phyloP scores from a whole-genome alignment of 805 yeast species.

The Starmera pachycereana region DNA sequence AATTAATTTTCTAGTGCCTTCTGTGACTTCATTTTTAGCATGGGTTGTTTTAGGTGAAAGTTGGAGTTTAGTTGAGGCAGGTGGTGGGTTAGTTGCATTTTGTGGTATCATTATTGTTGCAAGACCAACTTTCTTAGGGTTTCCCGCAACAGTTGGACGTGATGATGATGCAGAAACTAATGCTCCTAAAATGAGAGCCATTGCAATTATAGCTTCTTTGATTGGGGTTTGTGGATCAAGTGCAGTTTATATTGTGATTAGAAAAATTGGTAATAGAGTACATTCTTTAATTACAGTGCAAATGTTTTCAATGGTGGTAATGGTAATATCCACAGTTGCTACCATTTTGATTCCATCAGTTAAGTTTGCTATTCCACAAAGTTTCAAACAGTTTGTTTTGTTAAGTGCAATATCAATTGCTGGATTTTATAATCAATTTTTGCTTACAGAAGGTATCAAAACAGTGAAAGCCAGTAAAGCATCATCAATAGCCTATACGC shows the following conservation, averaged over 20 bases:
- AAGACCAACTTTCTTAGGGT: slow-evolving; percentile 63
- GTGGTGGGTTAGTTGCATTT: slow-evolving; percentile 59
- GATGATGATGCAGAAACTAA: slow-evolving; percentile 36
- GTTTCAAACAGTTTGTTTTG: slow-evolving; percentile 54
- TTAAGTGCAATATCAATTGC: slow-evolving; percentile 54
- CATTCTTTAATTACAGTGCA: slow-evolving; percentile 77
- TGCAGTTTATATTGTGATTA: slow-evolving; percentile 54
- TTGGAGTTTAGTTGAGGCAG: slow-evolving; percentile 55
- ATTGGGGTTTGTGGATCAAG: slow-evolving; percentile 64
- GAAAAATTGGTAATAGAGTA: slow-evolving; percentile 67
- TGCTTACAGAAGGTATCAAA: slow-evolving; percentile 75
- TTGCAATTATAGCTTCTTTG: slow-evolving; percentile 55
- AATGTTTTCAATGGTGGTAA: slow-evolving; percentile 56
- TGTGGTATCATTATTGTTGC: slow-evolving; percentile 74
- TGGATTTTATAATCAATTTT: slow-evolving; percentile 77
- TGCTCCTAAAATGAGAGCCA: slow-evolving; percentile 40
- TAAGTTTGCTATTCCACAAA: slow-evolving; percentile 49
- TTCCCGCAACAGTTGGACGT: slow-evolving; percentile 14
- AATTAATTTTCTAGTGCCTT: slow-evolving; percentile 72
- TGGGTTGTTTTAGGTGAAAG: slow-evolving; percentile 55
- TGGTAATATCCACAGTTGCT: slow-evolving; percentile 42
- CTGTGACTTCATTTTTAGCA: slow-evolving; percentile 67
- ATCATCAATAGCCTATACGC: slow-evolving; percentile 64
- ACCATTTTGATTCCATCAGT: slow-evolving; percentile 48
- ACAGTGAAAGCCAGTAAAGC: slow-evolving; percentile 72